Evolutionary conservation across 2,329 filamentous ascomycete species (phyloP).

Genomic region (Hirsutella thompsonii): DNA sequence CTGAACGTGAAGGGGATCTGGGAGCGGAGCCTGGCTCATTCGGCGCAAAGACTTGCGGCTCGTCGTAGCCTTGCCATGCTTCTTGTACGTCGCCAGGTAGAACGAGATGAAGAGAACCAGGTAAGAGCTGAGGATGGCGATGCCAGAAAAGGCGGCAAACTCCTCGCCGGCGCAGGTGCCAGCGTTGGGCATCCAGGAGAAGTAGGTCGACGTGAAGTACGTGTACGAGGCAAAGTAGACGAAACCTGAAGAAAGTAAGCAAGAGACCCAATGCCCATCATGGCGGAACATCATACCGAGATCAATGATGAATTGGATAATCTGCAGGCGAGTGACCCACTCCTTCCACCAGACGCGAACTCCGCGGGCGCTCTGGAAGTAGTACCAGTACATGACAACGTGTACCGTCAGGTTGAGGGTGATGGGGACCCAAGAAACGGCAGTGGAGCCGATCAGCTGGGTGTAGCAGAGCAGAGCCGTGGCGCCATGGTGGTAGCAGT

Average conservation of each 20-base stretch:
- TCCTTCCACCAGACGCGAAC: slow-evolving; percentile 99
- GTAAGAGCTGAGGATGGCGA: slow-evolving; percentile 87
- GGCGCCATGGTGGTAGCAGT: slow-evolving; percentile 97
- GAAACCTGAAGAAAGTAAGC: slow-evolving; percentile 48
- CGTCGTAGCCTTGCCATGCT: slow-evolving; percentile 64
- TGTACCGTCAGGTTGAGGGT: slow-evolving; percentile 86
- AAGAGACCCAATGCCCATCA: not conserved
- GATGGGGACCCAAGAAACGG: slow-evolving; percentile 92
- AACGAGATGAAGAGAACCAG: slow-evolving; percentile 97
- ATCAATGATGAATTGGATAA: slow-evolving; percentile 93
- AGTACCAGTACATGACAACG: slow-evolving; percentile 99
- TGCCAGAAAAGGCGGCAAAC: slow-evolving; percentile 87
- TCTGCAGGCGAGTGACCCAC: slow-evolving; percentile 96
- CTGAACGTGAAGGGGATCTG: slow-evolving; percentile 68
- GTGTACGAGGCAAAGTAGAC: slow-evolving; percentile 99
- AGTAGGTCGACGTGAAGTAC: slow-evolving; percentile 92
- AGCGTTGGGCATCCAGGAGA: slow-evolving; percentile 66
- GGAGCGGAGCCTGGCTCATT: slow-evolving; percentile 55
- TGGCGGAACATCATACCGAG: slow-evolving; percentile 50
- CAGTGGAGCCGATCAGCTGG: slow-evolving; percentile 82
- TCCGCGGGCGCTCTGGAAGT: slow-evolving; percentile 96
- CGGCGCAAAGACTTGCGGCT: slow-evolving; percentile 65
- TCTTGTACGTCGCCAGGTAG: slow-evolving; percentile 94
- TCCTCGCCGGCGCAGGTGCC: slow-evolving; percentile 91
- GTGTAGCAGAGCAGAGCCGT: slow-evolving; percentile 97